A percentile compares a stretch with the other conserved stretches of the same genome.
Conservation (phyloP, 2,329 filamentous ascomycete genomes). For the Penicillium fuscoglaucum region DNA sequence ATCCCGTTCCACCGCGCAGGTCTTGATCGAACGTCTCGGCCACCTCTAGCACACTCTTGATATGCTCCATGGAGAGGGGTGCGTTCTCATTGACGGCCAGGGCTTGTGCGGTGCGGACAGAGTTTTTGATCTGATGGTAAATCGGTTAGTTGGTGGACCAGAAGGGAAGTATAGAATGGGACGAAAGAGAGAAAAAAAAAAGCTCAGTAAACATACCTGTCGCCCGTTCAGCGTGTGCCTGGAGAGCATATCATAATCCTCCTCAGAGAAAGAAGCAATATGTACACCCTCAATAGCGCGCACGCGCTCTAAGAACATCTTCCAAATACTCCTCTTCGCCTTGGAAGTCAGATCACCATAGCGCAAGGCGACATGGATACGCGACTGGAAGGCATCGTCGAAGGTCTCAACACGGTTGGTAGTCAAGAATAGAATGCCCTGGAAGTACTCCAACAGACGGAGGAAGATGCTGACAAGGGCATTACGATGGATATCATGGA, state of each 20-base stretch:
- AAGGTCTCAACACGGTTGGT: constrained; percentile 86
- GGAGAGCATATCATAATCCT: constrained; percentile 66
- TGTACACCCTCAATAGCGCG: constrained; percentile 62
- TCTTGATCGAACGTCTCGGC: constrained; percentile 80
- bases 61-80: constrained; percentile 73
- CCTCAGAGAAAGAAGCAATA: constrained; percentile 50
- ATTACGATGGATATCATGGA: constrained; percentile 82
- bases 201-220: constrained; percentile 51
- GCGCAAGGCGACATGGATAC: constrained; percentile 80
- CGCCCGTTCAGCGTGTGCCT: constrained; percentile 69
- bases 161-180: not conserved
- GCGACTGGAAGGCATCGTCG: constrained; percentile 84
- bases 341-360: constrained; percentile 73
- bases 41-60: constrained; percentile 79
- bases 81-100: constrained; percentile 74
- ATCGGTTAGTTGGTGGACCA: not conserved
- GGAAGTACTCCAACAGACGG: constrained; percentile 84
- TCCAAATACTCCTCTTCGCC: constrained; percentile 78
- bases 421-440: constrained; percentile 85
- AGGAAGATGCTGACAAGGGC: constrained; percentile 85
- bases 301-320: constrained; percentile 77
- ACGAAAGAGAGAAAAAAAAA: not conserved
- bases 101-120: constrained; percentile 77
- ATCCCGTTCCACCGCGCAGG: constrained; percentile 76
- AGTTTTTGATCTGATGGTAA: constrained; percentile 74